Evolutionary conservation across 1,284 basidiomycete species (phyloP), one percentile per base, ranked within the genome.

Genomic region (Omphalotus olearius): DNA sequence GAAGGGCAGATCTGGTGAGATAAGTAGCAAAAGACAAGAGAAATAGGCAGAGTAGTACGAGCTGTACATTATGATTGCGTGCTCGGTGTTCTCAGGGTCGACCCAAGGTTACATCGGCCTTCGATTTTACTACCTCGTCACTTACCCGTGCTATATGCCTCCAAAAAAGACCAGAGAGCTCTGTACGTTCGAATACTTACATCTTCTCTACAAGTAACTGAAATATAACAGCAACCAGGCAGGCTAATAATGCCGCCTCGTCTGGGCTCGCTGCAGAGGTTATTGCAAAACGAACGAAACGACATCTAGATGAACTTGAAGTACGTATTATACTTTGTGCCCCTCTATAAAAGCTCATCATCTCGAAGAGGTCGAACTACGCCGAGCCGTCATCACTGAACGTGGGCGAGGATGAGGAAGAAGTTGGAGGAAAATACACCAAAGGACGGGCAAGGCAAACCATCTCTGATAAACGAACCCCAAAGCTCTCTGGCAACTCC

Each of bases 271-370:
- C 83, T 14, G 72, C 80, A 1, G 86, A 89, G 52, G 66, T 86
- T 39, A 74, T 91, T 50, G 80, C 83, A 9, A 89, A 86, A 63
- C 79, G 90, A 53, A 86, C 79, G 16, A 84, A 79, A 66, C 71
- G 82, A 44, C 88, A 86, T 64, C 76, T 92, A 14, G 87, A 88
- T 56, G 90, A 92, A 63, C 82, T 92, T 44, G 89, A 92, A 74
- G 88, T 88, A 60, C 56, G 61, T 39, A n/a, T 16, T 42, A n/a
- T 26, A 44, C 45, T 50, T 36, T 26, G 18, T 25, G 33, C 38
- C 23, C 20, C 40, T 14, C 10, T 13, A 13, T 41, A 44, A 35
- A 47, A 18, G 39, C 36, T 45, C 16, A 59, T 44, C 18, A n/a
- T 25, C 16, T 38, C 38, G 13, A 41, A 54, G 88, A 78, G 81